phyloP scores from a whole-genome alignment of 2,329 filamentous ascomycete genomes.

The Pyricularia sp. region DNA sequence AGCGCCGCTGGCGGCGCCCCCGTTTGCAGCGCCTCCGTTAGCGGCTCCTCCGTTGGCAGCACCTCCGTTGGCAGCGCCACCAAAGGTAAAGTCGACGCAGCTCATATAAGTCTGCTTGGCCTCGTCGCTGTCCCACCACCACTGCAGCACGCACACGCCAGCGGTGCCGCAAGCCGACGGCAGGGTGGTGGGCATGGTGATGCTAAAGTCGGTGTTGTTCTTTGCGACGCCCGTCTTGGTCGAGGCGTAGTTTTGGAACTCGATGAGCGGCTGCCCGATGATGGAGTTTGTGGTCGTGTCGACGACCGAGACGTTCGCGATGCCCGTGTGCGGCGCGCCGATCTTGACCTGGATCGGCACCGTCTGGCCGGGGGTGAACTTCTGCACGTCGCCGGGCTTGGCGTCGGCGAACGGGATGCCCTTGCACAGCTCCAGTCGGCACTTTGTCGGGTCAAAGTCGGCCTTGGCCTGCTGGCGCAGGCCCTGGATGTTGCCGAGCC shows the following conservation, averaged over 20 bases:
- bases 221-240: conserved; percentile 28
- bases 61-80: background rate
- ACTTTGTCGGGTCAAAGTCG: conserved; percentile 36
- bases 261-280: conserved; percentile 35
- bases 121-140: conserved; percentile 27
- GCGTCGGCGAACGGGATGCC: conserved; percentile 48
- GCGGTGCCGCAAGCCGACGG: conserved; percentile 30
- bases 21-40: background rate
- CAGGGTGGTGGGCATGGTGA: conserved; percentile 43
- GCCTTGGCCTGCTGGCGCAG: conserved; percentile 40
- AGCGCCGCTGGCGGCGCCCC: background rate
- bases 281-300: conserved; percentile 36
- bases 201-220: conserved; percentile 37
- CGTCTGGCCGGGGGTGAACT: conserved; percentile 38
- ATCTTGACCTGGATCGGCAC: conserved; percentile 34
- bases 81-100: conserved; percentile 38
- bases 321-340: conserved; percentile 42
- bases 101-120: conserved; percentile 47
- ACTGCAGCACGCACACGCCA: conserved; percentile 42
- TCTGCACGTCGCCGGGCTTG: conserved; percentile 31
- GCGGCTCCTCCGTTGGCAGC: background rate
- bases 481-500: conserved; percentile 48
- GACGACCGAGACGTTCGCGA: conserved; percentile 45
- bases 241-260: conserved; percentile 40
- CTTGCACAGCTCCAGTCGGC: conserved; percentile 47